Evolutionary conservation across 805 yeast genomes (phyloP), one percentile per base, ranked within the genome.

Genomic region (Wickerhamomyces xylosicus): DNA sequence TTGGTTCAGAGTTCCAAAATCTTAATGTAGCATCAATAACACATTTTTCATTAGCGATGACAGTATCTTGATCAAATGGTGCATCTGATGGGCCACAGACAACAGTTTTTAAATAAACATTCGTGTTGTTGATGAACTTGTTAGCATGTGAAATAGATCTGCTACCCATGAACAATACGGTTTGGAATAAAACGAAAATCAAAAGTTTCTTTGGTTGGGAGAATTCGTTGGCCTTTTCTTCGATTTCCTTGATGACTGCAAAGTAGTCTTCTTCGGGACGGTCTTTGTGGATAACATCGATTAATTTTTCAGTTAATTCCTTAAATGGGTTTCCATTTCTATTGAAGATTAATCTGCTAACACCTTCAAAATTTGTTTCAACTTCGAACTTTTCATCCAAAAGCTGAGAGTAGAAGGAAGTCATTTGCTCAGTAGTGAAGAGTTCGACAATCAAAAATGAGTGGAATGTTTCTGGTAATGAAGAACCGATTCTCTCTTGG

Each of bases 141-240:
- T 72, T 74, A 31, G 80, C 78, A 50, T 82, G 87, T 0, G 90
- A 85, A 33, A 89, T 70, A 0, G 97, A 89, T 54, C 97, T 72
- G 35, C 86, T 80, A 13, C 97, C 97, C 41, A 86, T 79, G 48
- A 79, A 79, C 35, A 90, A 82, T 37, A 85, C 69, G 0, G 81
- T 67, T 52, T 85, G 90, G 50, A 80, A 69, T 13, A 86, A 59
- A 14, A 84, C 61, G 21, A 80, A 73, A 15, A 83, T 64, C 29
- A 79, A 56, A 39, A 80, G 67, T 48, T 61, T 59, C 19, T 64
- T 63, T 33, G 64, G 48, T 33, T 64, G 57, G 2, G 56, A 56
- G 18, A 64, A 67, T 6, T 50, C 48, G 37, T 52, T 41, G 34
- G 45, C 40, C 37, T 44, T 52, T n/a, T 52, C 53, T 35, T 51